Base-by-base conservation (phyloP, 495 filamentous ascomycete species). In the Amorphotheca resinae region DNA sequence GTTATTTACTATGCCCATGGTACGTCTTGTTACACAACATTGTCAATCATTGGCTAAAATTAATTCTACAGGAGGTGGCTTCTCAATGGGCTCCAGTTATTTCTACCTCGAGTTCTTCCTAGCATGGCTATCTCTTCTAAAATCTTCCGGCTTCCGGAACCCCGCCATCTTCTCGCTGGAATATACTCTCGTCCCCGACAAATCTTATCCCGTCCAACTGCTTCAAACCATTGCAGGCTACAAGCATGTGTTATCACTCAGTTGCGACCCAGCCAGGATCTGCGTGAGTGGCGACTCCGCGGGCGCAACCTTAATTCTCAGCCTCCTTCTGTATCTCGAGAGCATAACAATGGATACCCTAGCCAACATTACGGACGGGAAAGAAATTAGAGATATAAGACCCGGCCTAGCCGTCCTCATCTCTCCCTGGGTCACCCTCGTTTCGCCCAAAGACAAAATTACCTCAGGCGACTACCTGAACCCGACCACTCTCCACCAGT, bases 101-200 rank as follows among this genome's bases (percentile, higher is more conserved):
- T 88, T 88, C 58, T 88, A 88, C 56, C 70, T 87, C 16, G 83
- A 88, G 57, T 87, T 87, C 49, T 64, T 88, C 14, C 53, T 84
- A 26, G 69, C 76, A 20, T 83, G 75, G 76, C 51, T 77, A 12
- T 66, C 59, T 32, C 55, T 79, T 0, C 61, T 88, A 26, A 60
- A 65, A 22, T 59, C 69, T 12, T 5, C 30, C 28, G 79, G 80
- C 11, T 85, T 79, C 52, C 38, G 54, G 11, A 87, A 86, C 52
- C 83, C 84, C 2, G 79, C 82, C 12, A 69, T 87, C n/a, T 80
- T 88, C 53, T 73, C 79, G 1, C 59, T 87, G 4, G 82, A 88
- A 40, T 88, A 88, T 53, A 80, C 77, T 6, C 68, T 88, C 1
- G 80, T 85, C n/a, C 84, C 83, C 9, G 78, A 84, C 45, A 68